phyloP scores from a whole-genome alignment of 1,139 yeast genomes.

The Kluyveromyces marxianus region DNA sequence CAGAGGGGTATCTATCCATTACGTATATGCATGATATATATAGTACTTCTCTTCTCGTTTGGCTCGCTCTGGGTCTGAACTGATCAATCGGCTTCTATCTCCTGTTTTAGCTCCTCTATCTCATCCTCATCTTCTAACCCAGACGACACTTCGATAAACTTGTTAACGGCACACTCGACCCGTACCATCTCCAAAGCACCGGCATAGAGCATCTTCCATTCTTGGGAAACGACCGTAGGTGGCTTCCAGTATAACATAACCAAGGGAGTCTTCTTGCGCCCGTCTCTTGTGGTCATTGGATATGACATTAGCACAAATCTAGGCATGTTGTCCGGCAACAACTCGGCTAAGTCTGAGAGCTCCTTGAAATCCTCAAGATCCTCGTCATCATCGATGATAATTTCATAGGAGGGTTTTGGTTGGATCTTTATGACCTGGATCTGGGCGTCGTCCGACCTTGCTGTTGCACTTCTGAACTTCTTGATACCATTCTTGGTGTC shows the following conservation, averaged over 20 bases:
- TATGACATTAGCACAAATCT: constrained; percentile 71
- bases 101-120: constrained; percentile 23
- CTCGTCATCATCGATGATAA: constrained; percentile 40
- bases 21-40: too few relatives aligned
- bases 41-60: too few relatives aligned
- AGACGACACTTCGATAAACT: constrained; percentile 27
- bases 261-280: constrained; percentile 65
- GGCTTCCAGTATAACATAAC: constrained; percentile 83
- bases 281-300: constrained; percentile 62
- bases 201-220: constrained; percentile 77
- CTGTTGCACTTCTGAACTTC: constrained; percentile 65
- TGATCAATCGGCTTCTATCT: constrained; percentile 13
- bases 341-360: constrained; percentile 59
- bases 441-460: constrained; percentile 56
- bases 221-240: constrained; percentile 65
- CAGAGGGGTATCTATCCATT: too few relatives aligned
- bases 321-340: constrained; percentile 76
- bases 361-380: constrained; percentile 31
- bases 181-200: constrained; percentile 79
- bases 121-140: constrained; percentile 31
- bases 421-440: constrained; percentile 42
- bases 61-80: too few relatives aligned
- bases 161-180: constrained; percentile 55
- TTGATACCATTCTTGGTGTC: constrained; percentile 55
- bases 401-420: constrained; percentile 50